phyloP scores from a whole-genome alignment of 768 basidiomycete genomes.

The Xanthoconium purpureum region DNA sequence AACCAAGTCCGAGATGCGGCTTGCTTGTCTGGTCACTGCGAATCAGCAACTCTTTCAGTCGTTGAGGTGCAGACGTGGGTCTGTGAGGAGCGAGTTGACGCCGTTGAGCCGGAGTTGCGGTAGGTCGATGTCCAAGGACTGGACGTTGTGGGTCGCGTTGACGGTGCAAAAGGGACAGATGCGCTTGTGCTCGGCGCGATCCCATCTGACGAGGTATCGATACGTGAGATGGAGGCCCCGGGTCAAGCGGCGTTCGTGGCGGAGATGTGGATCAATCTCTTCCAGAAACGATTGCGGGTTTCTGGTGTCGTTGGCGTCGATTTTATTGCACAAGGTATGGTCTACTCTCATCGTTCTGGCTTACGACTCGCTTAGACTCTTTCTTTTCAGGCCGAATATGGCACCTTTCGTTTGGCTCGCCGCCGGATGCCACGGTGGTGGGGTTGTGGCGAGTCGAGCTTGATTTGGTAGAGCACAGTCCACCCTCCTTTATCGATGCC shows the following conservation, averaged over 20 bases:
- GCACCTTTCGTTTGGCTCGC: conserved; percentile 24
- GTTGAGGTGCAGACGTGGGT: conserved; percentile 14
- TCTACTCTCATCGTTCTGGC: too few relatives aligned
- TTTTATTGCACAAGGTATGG: conserved; percentile 58
- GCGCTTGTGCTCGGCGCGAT: conserved; percentile 41
- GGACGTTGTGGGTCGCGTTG: neutral
- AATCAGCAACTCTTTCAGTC: conserved; percentile 29
- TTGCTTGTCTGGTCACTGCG: conserved; percentile 50
- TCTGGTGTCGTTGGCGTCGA: conserved; percentile 53
- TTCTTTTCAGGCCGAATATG: conserved; percentile 25
- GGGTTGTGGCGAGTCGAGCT: conserved; percentile 45
- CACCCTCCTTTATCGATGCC: conserved; percentile 57
- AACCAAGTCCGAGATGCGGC: conserved; percentile 60
- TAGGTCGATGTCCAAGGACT: neutral
- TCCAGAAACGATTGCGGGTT: conserved; percentile 71
- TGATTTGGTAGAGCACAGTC: conserved; percentile 51
- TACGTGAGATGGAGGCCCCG: conserved; percentile 42
- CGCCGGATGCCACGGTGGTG: neutral
- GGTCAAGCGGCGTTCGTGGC: conserved; percentile 54
- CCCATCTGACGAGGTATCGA: conserved; percentile 52
- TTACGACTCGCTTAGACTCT: too few relatives aligned
- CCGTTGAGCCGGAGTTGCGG: conserved; percentile 13
- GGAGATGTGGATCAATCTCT: conserved; percentile 43
- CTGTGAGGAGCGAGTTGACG: conserved; percentile 7
- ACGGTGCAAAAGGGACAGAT: conserved; percentile 40